Base-by-base conservation (phyloP, 495 filamentous ascomycete species). In the Umbilicaria muhlenbergii region DNA sequence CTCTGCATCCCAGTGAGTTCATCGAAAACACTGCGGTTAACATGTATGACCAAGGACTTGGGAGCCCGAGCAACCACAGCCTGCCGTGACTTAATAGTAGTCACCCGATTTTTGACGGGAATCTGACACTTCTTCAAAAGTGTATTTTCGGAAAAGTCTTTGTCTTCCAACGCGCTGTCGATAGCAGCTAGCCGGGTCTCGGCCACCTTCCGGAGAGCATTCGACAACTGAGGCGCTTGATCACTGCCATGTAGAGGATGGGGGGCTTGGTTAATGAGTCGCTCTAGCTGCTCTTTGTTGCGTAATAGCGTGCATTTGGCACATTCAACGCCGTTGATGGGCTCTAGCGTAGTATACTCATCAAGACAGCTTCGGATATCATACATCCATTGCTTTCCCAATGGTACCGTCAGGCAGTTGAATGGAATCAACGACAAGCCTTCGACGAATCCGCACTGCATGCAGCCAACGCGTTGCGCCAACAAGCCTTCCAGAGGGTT, bases 1-100 rank as follows among this genome's bases (percentile, higher is more conserved):
- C 68, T 74, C 58, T 84, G 70, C 45, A 70, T 62, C 0, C 84
- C 84, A 0, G 80, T 92, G 32, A 58, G 58, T 47, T 94, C 85
- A 49, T 96, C 82, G 49, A 94, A 95, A 0, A 88, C 65, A 45
- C 87, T 95, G 7, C 92, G 75, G 53, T 96, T 95, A 51, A 96
- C 67, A 57, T 99, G 92, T 3, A 94, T 66, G 0, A 78, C 80
- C 11, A 99, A 66, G 38, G 78, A 81, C 40, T 74, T 71, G 1
- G 92, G 92, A 2, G 86, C 65, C 8, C 89, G 69, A 3, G 83
- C 84, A 45, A 99, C 74, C 16, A 86, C 84, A 6, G 79, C 75
- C 57, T 99, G 92, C 31, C 86, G 75, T 10, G 91, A 86, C 53
- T 99, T 99, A 2, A 79, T 88, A 3, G 78, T 74, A 1, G 68